phyloP scores from a whole-genome alignment of 345 rosid genomes.

The Excoecaria agallocha region DNA sequence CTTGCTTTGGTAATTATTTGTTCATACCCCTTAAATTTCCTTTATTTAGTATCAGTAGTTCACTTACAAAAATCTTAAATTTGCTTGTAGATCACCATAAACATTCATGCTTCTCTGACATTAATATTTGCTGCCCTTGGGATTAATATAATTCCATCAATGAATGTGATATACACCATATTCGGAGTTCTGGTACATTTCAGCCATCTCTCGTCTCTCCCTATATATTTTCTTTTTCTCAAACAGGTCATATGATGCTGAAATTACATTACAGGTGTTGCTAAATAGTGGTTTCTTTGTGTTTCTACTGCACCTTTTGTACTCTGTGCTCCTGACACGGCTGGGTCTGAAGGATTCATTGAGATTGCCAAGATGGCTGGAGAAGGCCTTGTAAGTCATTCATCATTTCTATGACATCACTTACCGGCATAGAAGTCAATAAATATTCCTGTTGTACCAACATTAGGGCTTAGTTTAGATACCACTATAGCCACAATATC shows the following conservation, averaged over 20 bases:
- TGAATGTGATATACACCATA: slow-evolving; percentile 64
- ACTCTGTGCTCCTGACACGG: slow-evolving; percentile 69
- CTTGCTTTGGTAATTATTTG: slow-evolving; percentile 62
- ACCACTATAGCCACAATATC: too few relatives aligned
- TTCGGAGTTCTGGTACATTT: slow-evolving; percentile 78
- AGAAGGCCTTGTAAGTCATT: slow-evolving; percentile 42
- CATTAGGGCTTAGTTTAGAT: not conserved
- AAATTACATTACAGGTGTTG: slow-evolving; percentile 52
- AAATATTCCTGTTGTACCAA: not conserved
- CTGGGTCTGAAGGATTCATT: slow-evolving; percentile 74
- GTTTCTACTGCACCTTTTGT: slow-evolving; percentile 72
- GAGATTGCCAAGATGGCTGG: slow-evolving; percentile 78
- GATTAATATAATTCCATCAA: slow-evolving; percentile 72
- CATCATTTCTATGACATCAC: not conserved
- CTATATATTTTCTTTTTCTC: not conserved
- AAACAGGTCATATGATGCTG: not conserved
- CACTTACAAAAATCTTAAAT: slow-evolving; percentile 9
- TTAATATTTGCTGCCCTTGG: slow-evolving; percentile 69
- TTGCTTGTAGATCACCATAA: slow-evolving; percentile 74
- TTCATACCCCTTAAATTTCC: slow-evolving; percentile 3
- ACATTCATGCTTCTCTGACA: slow-evolving; percentile 78
- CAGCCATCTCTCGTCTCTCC: not conserved
- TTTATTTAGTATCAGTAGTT: not conserved
- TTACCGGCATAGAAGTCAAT: not conserved
- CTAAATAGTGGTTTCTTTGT: slow-evolving; percentile 81